These are phyloP conservation scores for Mycosphaerella arachidis DNA, from an alignment of 2,329 filamentous ascomycete genomes.

Conservation along the genomic window DNA sequence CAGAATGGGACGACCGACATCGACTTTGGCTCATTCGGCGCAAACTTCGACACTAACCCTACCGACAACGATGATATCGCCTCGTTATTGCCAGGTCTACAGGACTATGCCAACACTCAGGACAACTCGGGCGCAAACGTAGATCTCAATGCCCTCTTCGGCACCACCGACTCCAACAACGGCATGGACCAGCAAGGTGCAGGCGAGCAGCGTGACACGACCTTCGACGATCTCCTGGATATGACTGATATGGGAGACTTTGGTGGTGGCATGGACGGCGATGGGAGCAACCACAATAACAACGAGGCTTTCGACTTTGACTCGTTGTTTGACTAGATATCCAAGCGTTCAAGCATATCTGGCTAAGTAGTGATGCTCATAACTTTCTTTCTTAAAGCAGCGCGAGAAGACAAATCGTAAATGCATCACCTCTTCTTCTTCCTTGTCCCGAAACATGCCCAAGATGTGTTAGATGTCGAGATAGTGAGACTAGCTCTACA, in stretches of 20 bases:
- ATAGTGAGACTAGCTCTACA: background rate
- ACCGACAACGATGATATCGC: slow-evolving; percentile 32
- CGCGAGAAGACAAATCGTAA: background rate
- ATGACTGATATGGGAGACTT: slow-evolving; percentile 29
- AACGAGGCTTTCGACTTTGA: slow-evolving; percentile 19
- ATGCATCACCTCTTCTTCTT: background rate
- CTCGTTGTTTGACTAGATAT: slow-evolving; percentile 16
- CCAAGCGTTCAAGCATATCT: background rate
- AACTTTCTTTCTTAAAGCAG: background rate
- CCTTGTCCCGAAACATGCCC: background rate
- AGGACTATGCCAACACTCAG: slow-evolving; percentile 38
- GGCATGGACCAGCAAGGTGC: slow-evolving; percentile 13
- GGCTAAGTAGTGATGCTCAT: background rate
- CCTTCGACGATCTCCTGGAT: slow-evolving; percentile 35
- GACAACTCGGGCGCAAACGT: slow-evolving; percentile 20
- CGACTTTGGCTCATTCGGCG: slow-evolving; percentile 33
- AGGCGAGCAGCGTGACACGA: slow-evolving; percentile 22
- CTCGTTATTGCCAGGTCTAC: slow-evolving; percentile 38
- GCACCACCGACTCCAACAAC: slow-evolving; percentile 12
- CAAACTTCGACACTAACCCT: slow-evolving; percentile 18
- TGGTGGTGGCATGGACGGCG: slow-evolving; percentile 21
- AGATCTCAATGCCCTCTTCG: slow-evolving; percentile 29
- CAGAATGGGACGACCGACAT: slow-evolving; percentile 23
- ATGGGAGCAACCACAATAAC: slow-evolving; percentile 27
- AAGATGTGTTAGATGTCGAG: background rate